Evolutionary conservation across 768 basidiomycete genomes (phyloP), one percentile per base, ranked within the genome.

Genomic region (Hypholoma sublateritium): DNA sequence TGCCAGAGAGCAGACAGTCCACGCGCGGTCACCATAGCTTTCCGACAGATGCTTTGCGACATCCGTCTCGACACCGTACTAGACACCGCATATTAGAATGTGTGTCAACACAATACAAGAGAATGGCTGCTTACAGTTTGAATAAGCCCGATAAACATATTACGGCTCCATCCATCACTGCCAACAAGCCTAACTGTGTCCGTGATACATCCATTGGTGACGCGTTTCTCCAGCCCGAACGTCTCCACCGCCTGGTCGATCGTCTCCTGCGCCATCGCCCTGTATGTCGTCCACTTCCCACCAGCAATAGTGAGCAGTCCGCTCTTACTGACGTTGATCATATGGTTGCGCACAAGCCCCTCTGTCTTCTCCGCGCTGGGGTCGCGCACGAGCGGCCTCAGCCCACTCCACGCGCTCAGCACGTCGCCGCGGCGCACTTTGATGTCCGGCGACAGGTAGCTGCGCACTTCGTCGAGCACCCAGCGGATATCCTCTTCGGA

Each of bases 221-320:
- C 79, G 55, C 71, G 78, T 0, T 74, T 74, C 66, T 82, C 74
- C 54, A 98, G 75, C 25, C 75, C 79, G 75, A 91, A 97, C 39
- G 82, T 82, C 70, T 89, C 82, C 58, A 98, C 80, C 11, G 96
- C 95, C 57, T 80, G 77, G 71, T 98, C 91, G 44, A 98, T 88
- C 0, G 94, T 90, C 76, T 98, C 96, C 75, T 94, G 82, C 21
- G 96, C 94, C 96, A 98, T 97, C 32, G 87, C 88, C 48, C 91
- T 79, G 75, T 98, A 99, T 47, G 96, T 98, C 57, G 96, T 99
- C 96, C 96, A 99, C 73, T 99, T 99, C 4, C 96, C 96, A 16
- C 96, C 96, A 2, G 93, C 94, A 64, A 98, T 94, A 25, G 95
- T 98, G 58, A 99, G 73, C 64, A 99, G 76, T 16, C 95, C 94